Base-by-base conservation (phyloP, 495 filamentous ascomycete genomes). In the Penicillium waksmanii region DNA sequence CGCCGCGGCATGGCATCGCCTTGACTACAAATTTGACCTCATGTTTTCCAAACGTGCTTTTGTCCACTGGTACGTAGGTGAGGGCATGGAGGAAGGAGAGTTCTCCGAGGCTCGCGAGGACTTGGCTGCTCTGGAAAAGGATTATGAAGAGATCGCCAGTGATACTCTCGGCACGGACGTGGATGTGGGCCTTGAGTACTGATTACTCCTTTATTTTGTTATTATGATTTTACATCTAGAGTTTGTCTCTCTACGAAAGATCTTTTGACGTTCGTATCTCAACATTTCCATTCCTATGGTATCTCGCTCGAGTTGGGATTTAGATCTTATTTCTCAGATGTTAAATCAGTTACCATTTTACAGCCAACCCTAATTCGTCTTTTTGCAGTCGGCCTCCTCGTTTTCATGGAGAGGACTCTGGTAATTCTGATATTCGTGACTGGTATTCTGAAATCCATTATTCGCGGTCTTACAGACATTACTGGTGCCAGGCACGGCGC, bases 41-140 rank as follows among this genome's bases (percentile, higher is more conserved):
- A 96, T 96, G 92, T 95, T 95, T 80, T 89, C 85, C 79, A 96
- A 96, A 84, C 89, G 92, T 65, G 92, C 92, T 44, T 96, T 96
- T 69, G 92, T 96, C n/a, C 92, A 96, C 76, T 95, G 92, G 92
- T 96, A 96, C 68, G 90, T 96, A 44, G 92, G 92, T 66, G 92
- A 96, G 78, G 92, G 92, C 76, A 96, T 96, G 92, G 92, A 96
- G 80, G 92, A 96, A 72, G 92, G 92, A 62, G 92, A 96, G 78
- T 96, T 95, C 77, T 88, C 85, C 56, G 92, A 96, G 80, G 92
- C 92, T 40, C 85, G 92, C 54, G 92, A 96, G 80, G 91, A 96
- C 69, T 78, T 96, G 56, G 92, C 92, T 57, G 92, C 92, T 53
- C 81, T 96, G 36, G 88, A 91, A 83, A 92, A 88, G 84, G 91